Evolutionary conservation across 2,329 filamentous ascomycete genomes (phyloP).

Genomic region (Aspergillus sp.): DNA sequence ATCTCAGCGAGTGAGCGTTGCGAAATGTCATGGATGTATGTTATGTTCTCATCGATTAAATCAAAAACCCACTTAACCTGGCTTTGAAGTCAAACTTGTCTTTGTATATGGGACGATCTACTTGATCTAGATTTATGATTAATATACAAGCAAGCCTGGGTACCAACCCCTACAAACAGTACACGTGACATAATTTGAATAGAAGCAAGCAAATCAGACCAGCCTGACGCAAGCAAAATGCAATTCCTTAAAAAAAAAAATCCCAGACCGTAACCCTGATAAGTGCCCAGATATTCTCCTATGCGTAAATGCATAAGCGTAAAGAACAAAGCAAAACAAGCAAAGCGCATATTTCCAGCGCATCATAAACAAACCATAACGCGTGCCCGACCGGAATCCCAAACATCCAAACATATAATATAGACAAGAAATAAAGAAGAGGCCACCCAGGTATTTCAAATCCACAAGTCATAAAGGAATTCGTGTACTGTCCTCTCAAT

Average conservation of each 20-base stretch:
- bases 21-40: no score
- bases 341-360: no score
- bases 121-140: no score
- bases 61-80: no score
- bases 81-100: no score
- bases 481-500: background rate
- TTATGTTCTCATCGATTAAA: no score
- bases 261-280: background rate
- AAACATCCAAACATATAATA: conserved; percentile 10
- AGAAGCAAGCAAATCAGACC: background rate
- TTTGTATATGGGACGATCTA: no score
- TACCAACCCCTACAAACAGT: no score
- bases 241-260: background rate
- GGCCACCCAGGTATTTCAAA: background rate
- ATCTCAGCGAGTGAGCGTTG: no score
- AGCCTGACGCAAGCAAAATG: background rate
- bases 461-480: background rate
- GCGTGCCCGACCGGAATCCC: conserved; percentile 13
- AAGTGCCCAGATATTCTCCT: background rate
- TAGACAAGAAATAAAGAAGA: conserved; percentile 7
- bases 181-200: no score
- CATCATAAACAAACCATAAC: conserved; percentile 12
- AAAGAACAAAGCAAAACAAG: conserved; percentile 1
- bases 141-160: no score
- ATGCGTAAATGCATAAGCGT: conserved; percentile 1